Evolutionary conservation across 768 basidiomycete species (phyloP).

Genomic region (Pleurotus djamor): DNA sequence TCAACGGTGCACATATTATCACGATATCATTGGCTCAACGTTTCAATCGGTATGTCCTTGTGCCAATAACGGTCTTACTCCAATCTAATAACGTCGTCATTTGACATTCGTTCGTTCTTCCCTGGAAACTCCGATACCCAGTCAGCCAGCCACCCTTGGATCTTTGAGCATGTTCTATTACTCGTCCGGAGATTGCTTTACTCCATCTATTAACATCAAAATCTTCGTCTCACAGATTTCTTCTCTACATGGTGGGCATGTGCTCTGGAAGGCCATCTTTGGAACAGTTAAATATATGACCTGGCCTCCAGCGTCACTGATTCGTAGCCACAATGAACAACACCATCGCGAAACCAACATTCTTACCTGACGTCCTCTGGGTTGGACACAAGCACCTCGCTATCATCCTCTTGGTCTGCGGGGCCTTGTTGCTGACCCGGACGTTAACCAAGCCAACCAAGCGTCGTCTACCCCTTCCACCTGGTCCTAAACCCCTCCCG

Average conservation of each 20-base stretch:
- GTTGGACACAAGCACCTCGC: not conserved
- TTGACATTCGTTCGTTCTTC: too few species aligned
- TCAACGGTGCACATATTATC: too few species aligned
- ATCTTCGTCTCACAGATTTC: not conserved
- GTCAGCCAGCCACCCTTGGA: too few species aligned
- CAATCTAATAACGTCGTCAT: too few species aligned
- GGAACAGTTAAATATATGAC: too few species aligned
- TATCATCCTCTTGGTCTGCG: not conserved
- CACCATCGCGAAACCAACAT: not conserved
- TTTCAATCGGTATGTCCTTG: too few species aligned
- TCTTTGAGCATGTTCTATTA: too few species aligned
- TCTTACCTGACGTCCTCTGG: not conserved
- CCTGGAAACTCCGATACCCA: too few species aligned
- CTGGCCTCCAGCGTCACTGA: too few species aligned
- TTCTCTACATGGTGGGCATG: not conserved
- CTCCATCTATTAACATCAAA: not conserved
- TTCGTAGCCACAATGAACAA: too few species aligned
- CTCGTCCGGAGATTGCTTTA: not conserved
- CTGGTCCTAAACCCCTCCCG: slow-evolving; percentile 32
- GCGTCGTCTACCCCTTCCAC: slow-evolving; percentile 21
- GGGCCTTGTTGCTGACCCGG: not conserved
- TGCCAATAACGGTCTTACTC: too few species aligned
- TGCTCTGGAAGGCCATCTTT: not conserved
- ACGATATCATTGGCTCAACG: too few species aligned
- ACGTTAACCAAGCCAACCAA: not conserved